Evolutionary conservation across 768 basidiomycete genomes (phyloP).

Genomic region (Paxillus ammoniavirescens): DNA sequence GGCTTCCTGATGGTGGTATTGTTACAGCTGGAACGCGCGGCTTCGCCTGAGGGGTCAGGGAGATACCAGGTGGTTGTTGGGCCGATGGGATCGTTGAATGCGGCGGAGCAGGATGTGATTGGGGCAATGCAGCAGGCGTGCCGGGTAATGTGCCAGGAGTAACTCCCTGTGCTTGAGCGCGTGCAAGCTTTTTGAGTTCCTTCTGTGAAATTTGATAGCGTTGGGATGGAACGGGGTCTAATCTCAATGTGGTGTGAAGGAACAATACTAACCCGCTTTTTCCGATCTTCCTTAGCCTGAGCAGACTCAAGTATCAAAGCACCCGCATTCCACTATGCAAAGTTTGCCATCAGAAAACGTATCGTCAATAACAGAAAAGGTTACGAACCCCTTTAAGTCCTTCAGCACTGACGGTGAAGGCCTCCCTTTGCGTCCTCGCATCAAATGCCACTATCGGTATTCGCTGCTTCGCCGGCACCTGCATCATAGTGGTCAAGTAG

Average conservation of each 20-base stretch:
- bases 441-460: constrained; percentile 64
- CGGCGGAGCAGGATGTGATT: constrained; percentile 30
- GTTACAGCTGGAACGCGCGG: constrained; percentile 32
- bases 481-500: constrained; percentile 63
- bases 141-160: constrained; percentile 19
- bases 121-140: constrained; percentile 31
- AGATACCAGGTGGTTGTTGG: constrained; percentile 22
- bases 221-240: constrained; percentile 12
- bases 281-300: constrained; percentile 75
- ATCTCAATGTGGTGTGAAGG: constrained; percentile 2
- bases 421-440: constrained; percentile 63
- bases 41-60: constrained; percentile 17
- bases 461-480: constrained; percentile 69
- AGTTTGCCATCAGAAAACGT: constrained; percentile 11
- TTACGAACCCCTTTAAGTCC: constrained; percentile 68
- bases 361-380: constrained; percentile 11
- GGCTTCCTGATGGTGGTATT: constrained; percentile 31
- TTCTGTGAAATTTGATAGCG: constrained; percentile 42
- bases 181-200: constrained; percentile 68
- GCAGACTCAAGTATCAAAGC: constrained; percentile 63
- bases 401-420: constrained; percentile 70
- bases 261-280: constrained; percentile 59
- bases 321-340: constrained; percentile 62
- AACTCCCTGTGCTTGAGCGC: constrained; percentile 42
- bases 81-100: constrained; percentile 20